Evolutionary conservation across 1,139 yeast species (phyloP), one percentile per base, ranked within the genome.

Genomic region (Yamadazyma kanchanaburiensis): DNA sequence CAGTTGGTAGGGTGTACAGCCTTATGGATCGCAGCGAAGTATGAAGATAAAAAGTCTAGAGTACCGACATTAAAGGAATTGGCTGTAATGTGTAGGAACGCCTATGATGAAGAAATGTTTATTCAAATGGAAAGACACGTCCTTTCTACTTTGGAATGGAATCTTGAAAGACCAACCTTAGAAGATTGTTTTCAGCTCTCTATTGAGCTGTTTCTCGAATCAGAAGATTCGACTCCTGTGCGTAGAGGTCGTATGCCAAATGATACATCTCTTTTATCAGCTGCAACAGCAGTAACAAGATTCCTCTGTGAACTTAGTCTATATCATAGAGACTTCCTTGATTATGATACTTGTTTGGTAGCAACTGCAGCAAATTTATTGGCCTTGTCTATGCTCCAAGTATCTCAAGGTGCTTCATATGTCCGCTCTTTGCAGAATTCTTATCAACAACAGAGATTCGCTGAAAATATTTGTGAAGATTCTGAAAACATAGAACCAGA

Each of bases 121-220:
- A 71, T 82, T 25, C 96, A 89, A 56, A 91, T 91, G 97, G 97
- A 91, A 60, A 76, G 77, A 58, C 97, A 91, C 55, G 82, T 91
- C 24, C 64, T 91, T 32, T 64, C 78, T 32, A 88, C 97, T 2
- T 64, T 91, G 33, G 85, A 85, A 33, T 91, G 98, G 98, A 65
- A 73, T 9, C 55, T 86, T 30, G 75, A 80, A 25, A 79, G 74
- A 33, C 82, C 85, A 4, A 64, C 72, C 25, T 60, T 78, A 31
- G 83, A 79, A 49, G 83, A 77, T 31, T 71, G 80, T 39, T 58
- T 78, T 32, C 83, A 78, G 46, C 50, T 77, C 31, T 68, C 79
- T 8, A 67, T 77, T 25, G 52, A 55, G 30, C 53, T 51, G 24
- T 55, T 68, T 15, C 48, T 51, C 17, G 35, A 42, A 13, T 25